These are phyloP conservation scores for Coleophoma eucalyptorum DNA, from an alignment of 2,329 filamentous ascomycete genomes.

Conservation along the genomic window DNA sequence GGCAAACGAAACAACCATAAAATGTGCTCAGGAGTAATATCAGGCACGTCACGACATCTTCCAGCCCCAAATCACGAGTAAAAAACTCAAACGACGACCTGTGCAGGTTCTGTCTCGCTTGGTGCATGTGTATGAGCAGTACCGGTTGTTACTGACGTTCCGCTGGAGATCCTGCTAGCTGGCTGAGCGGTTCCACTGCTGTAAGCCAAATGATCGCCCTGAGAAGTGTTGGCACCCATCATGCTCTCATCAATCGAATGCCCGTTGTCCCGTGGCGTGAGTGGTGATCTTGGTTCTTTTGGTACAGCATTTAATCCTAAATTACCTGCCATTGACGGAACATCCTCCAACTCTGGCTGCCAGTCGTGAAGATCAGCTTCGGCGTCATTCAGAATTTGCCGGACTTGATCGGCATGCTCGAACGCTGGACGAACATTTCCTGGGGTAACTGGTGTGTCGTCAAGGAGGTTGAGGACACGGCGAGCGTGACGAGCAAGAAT, in stretches of 20 bases:
- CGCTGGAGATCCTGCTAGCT: slow-evolving; percentile 19
- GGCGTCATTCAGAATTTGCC: slow-evolving; percentile 86
- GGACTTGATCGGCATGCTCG: slow-evolving; percentile 60
- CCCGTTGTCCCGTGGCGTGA: not conserved
- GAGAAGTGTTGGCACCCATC: not conserved
- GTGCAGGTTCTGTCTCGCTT: slow-evolving; percentile 11
- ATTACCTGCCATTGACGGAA: slow-evolving; percentile 13
- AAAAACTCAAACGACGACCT: slow-evolving; percentile 1
- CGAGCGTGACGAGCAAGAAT: slow-evolving; percentile 89
- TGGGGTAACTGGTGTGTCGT: slow-evolving; percentile 85
- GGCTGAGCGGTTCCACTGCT: slow-evolving; percentile 5
- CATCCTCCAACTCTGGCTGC: slow-evolving; percentile 35
- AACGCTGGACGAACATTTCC: slow-evolving; percentile 75
- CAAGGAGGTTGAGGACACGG: slow-evolving; percentile 77
- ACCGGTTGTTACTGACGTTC: slow-evolving; percentile 14
- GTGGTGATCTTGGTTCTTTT: not conserved
- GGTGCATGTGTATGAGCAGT: slow-evolving; percentile 6
- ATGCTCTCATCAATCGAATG: not conserved
- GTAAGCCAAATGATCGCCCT: slow-evolving; percentile 5
- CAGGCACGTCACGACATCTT: no score
- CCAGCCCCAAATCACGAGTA: no score
- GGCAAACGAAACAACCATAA: no score
- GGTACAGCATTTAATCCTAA: slow-evolving; percentile 7
- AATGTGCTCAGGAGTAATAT: no score
- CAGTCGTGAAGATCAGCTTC: slow-evolving; percentile 84